These are phyloP conservation scores for Wallacemonas sp. DNA, from an alignment of 208 protist genomes.

Conservation along the genomic window DNA sequence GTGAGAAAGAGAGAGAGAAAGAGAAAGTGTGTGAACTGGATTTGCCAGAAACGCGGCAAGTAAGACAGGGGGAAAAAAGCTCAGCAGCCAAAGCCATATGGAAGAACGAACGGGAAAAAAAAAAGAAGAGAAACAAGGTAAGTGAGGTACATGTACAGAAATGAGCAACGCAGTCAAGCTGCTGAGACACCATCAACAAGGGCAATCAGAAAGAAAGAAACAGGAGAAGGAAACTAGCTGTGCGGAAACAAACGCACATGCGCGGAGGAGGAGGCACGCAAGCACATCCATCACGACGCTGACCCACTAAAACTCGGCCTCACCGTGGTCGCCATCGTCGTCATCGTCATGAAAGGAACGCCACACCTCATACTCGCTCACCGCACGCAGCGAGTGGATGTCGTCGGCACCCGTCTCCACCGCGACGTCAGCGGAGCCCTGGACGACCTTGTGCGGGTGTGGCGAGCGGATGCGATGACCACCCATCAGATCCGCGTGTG, in stretches of 20 bases:
- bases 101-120: conserved; percentile 16
- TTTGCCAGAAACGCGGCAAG: neutral
- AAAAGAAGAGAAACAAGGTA: conserved; percentile 12
- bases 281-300: too few species aligned
- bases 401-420: neutral
- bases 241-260: neutral
- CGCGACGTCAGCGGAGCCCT: neutral
- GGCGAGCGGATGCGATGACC: neutral
- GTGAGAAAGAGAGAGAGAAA: too few species aligned
- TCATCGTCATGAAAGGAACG: neutral
- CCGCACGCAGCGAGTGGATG: neutral
- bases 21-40: too few species aligned
- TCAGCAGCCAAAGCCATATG: too few species aligned
- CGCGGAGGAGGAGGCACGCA: neutral
- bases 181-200: conserved; percentile 2
- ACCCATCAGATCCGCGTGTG: neutral
- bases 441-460: neutral
- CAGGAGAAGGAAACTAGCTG: conserved; percentile 6
- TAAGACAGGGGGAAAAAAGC: neutral
- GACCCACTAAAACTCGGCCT: too few species aligned
- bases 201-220: conserved; percentile 18
- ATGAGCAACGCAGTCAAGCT: conserved; percentile 1
- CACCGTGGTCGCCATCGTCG: too few species aligned
- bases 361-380: conserved; percentile 4
- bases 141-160: neutral